These are phyloP conservation scores for Prinsepia uniflora DNA, from an alignment of 306 rosid genomes.

Conservation along the genomic window DNA sequence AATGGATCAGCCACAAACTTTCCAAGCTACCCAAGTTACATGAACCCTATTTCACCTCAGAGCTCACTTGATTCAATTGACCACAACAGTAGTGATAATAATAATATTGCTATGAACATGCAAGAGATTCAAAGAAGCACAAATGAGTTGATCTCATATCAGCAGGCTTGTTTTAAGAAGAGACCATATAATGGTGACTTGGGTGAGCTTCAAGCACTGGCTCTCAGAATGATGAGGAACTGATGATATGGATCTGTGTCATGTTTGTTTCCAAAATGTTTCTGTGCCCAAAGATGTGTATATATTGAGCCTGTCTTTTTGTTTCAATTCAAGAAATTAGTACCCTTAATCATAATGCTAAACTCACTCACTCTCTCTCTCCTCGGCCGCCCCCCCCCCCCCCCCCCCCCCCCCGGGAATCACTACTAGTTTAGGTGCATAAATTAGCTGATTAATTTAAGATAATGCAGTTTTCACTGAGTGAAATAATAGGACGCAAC, in stretches of 20 bases:
- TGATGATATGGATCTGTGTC: slow-evolving; percentile 19
- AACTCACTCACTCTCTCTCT: background rate
- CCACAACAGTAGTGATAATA: slow-evolving; percentile 27
- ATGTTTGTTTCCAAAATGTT: slow-evolving; percentile 13
- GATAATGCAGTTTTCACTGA: slow-evolving; percentile 30
- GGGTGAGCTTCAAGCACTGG: slow-evolving; percentile 90
- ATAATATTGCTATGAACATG: slow-evolving; percentile 37
- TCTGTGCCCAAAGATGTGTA: slow-evolving; percentile 15
- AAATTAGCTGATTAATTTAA: slow-evolving; percentile 4
- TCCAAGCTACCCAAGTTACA: slow-evolving; percentile 38
- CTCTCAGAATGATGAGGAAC: slow-evolving; percentile 92
- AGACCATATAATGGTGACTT: slow-evolving; percentile 45
- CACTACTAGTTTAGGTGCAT: background rate
- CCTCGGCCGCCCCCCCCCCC: no score
- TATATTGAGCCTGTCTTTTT: slow-evolving; percentile 11
- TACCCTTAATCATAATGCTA: background rate
- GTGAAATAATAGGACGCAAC: slow-evolving; percentile 24
- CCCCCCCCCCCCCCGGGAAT: background rate
- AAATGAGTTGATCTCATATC: slow-evolving; percentile 38
- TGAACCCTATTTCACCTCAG: slow-evolving; percentile 76
- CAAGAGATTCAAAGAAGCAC: slow-evolving; percentile 52
- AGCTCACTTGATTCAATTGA: slow-evolving; percentile 76
- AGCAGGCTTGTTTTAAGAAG: slow-evolving; percentile 43
- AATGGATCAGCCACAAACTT: slow-evolving; percentile 31
- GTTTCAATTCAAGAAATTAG: slow-evolving; percentile 1